Evolutionary conservation across 495 filamentous ascomycete species (phyloP), one percentile per base, ranked within the genome.

Genomic region (Trichoderma erinaceum): DNA sequence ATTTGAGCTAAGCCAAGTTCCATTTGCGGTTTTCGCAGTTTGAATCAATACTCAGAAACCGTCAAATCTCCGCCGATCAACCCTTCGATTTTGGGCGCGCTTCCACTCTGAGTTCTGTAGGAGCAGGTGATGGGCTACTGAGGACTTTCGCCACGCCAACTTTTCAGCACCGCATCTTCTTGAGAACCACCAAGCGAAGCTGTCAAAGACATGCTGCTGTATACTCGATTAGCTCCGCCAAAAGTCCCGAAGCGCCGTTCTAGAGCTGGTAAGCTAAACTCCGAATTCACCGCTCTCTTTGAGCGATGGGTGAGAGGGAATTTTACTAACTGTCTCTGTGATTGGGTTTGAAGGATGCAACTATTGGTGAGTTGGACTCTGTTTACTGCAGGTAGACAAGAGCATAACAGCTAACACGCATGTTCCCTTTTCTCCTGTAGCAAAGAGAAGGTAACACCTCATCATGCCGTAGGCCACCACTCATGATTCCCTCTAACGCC

Each of bases 181-280:
- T 27, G 25, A 18, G 7, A 61, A 15, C 27, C 23, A 12, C 13
- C 10, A 29, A 61, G 3, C 12, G 23, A 21, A 32, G 13, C 11
- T 15, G n/a, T 32, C 5, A 25, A 13, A 32, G 16, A 61, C 3
- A 88, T 87, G 86, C 74, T 88, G 73, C 73, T 88, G 46, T 88
- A 86, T 69, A 85, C 85, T 41, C 79, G 78, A 71, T 73, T 81
- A 61, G 86, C 86, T 65, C 75, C 82, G 70, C 84, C 86, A 43
- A 88, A 87, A 73, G 78, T 79, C 70, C 86, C 86, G 43, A 88
- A 88, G 76, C 79, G 77, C 68, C 80, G 86, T 69, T 87, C 86
- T 27, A 79, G 86, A 81, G 84, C 85, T 71, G 86, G 86, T 88
- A 78, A 79, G 85, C 80, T 65, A 35, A 41, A 12, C n/a, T 29